phyloP scores from a whole-genome alignment of 129 eudicot genomes.

The Dittrichia graveolens region DNA sequence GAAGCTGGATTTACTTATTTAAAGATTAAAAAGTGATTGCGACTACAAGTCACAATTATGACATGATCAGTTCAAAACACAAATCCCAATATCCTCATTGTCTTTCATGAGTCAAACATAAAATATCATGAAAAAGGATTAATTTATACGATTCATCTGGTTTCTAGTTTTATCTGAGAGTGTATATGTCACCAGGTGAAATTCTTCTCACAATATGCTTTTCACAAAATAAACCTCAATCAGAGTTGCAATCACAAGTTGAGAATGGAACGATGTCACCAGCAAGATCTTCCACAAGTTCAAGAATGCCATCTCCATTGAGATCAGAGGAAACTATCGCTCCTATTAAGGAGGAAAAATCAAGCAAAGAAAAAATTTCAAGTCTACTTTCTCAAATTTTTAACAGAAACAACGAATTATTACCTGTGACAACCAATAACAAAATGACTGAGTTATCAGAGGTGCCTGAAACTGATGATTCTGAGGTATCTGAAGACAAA shows the following conservation, averaged over 20 bases:
- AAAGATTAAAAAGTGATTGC: background rate
- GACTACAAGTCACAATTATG: background rate
- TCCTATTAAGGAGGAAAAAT: constrained; percentile 60
- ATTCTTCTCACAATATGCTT: constrained; percentile 83
- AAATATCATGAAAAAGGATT: background rate
- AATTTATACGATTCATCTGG: background rate
- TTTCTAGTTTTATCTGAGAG: constrained; percentile 11
- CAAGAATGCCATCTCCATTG: constrained; percentile 61
- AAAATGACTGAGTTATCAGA: constrained; percentile 48
- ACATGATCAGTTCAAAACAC: background rate
- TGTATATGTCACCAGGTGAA: constrained; percentile 54
- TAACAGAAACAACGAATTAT: constrained; percentile 52
- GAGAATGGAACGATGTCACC: constrained; percentile 42
- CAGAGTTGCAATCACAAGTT: constrained; percentile 45
- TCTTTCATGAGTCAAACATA: background rate
- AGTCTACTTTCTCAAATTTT: constrained; percentile 68
- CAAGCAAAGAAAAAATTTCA: constrained; percentile 48
- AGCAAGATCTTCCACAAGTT: constrained; percentile 48
- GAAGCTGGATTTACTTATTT: background rate
- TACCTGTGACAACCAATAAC: constrained; percentile 28
- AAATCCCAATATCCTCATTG: background rate
- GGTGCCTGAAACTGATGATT: constrained; percentile 46
- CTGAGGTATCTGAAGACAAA: constrained; percentile 46
- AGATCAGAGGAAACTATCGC: constrained; percentile 54
- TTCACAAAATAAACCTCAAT: constrained; percentile 54